phyloP scores from a whole-genome alignment of 495 filamentous ascomycete species.

The Xylaria flabelliformis region DNA sequence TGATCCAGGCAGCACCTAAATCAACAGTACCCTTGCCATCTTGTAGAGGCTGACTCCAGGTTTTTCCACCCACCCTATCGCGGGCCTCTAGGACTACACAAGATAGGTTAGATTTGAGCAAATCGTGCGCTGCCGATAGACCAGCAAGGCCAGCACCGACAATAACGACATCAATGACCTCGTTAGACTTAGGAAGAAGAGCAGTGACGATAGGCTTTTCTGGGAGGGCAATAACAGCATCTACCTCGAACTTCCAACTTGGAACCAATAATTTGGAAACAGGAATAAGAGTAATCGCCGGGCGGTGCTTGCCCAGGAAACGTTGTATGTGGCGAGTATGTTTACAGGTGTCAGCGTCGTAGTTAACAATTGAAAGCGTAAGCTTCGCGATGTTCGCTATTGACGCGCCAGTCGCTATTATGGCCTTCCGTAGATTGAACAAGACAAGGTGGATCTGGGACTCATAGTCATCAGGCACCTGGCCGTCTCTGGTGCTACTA shows the following conservation, averaged over 20 bases:
- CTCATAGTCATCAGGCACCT: conserved; percentile 37
- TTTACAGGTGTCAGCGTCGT: neutral
- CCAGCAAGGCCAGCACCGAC: conserved; percentile 59
- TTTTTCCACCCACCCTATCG: conserved; percentile 59
- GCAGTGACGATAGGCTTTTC: neutral
- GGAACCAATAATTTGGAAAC: neutral
- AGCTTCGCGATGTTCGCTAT: neutral
- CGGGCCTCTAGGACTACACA: conserved; percentile 55
- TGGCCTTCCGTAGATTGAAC: conserved; percentile 35
- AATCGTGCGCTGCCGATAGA: conserved; percentile 50
- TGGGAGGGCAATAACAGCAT: neutral
- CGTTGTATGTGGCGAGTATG: neutral
- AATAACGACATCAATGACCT: conserved; percentile 48
- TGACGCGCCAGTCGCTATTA: neutral
- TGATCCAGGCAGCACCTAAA: conserved; percentile 60
- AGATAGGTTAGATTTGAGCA: conserved; percentile 48
- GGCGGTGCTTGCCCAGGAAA: neutral
- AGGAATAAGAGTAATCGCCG: conserved; percentile 3
- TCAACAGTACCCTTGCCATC: conserved; percentile 44
- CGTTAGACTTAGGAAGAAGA: neutral
- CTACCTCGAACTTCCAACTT: conserved; percentile 1
- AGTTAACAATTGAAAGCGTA: neutral
- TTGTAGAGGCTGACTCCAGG: conserved; percentile 33
- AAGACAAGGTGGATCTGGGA: conserved; percentile 43
- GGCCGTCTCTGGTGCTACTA: conserved; percentile 33